Evolutionary conservation across 78 protist species (phyloP).

Genomic region (Paratrimastix pyriformis): DNA sequence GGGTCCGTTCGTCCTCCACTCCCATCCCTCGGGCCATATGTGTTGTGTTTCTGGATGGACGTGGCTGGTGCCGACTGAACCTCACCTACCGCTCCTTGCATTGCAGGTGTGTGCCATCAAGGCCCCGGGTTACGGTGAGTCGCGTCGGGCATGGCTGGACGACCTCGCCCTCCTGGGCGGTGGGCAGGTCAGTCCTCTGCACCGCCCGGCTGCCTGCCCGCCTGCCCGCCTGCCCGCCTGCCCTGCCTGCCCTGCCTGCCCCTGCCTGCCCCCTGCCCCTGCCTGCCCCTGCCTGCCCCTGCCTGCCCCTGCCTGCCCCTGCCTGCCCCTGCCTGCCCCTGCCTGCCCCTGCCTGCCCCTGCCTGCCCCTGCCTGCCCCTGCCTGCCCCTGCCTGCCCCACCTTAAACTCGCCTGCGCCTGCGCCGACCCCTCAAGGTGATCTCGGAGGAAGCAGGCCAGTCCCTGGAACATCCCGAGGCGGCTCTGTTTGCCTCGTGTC

Average conservation of each 20-base stretch:
- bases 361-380: too few species aligned
- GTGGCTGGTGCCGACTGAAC: too few species aligned
- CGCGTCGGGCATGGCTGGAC: conserved; percentile 77
- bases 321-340: too few species aligned
- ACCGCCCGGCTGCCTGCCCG: background rate
- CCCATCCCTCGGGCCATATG: too few species aligned
- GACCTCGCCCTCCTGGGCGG: conserved; percentile 95
- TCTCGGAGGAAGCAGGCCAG: conserved; percentile 37
- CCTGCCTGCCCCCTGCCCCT: too few species aligned
- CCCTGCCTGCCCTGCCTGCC: too few species aligned
- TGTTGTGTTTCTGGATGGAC: too few species aligned
- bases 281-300: too few species aligned
- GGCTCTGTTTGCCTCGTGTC: conserved; percentile 65
- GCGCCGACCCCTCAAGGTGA: conserved; percentile 1
- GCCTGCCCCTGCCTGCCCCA: too few species aligned
- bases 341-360: too few species aligned
- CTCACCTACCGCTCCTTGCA: background rate
- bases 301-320: too few species aligned
- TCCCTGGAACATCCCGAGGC: conserved; percentile 47
- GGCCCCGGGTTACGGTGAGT: conserved; percentile 99
- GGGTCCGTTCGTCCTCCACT: conserved; percentile 21
- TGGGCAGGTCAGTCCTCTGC: conserved; percentile 14
- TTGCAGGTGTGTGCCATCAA: conserved; percentile 68
- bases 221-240: too few species aligned
- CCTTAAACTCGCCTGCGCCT: background rate